Evolutionary conservation across 1,139 yeast species (phyloP).

Genomic region (Pichia cactophila): DNA sequence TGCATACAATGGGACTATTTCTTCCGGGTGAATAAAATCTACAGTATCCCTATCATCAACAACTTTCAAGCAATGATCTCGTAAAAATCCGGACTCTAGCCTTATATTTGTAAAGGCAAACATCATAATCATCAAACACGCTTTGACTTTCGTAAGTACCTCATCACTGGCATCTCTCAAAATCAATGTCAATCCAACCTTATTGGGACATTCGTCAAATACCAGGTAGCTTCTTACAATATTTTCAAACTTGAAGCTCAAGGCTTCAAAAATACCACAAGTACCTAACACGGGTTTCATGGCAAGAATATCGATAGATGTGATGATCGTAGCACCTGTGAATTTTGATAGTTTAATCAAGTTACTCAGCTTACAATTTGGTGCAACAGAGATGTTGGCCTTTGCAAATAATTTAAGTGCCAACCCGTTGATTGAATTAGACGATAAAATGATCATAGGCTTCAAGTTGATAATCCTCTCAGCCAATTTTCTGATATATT

Average conservation of each 20-base stretch:
- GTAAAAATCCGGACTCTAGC: constrained; percentile 72
- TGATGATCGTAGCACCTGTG: constrained; percentile 74
- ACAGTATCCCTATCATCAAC: constrained; percentile 3
- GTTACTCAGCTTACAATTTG: constrained; percentile 75
- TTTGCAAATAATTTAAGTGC: constrained; percentile 69
- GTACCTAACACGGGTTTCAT: constrained; percentile 58
- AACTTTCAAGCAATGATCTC: constrained; percentile 56
- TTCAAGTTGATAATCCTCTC: constrained; percentile 67
- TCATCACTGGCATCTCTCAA: constrained; percentile 70
- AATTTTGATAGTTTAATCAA: constrained; percentile 72
- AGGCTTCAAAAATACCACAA: constrained; percentile 66
- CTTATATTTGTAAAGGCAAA: constrained; percentile 70
- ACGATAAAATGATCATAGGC: constrained; percentile 76
- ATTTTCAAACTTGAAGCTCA: constrained; percentile 49
- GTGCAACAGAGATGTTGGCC: constrained; percentile 70
- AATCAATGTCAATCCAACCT: constrained; percentile 74
- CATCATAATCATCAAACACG: constrained; percentile 72
- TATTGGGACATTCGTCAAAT: constrained; percentile 68
- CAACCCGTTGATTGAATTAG: constrained; percentile 75
- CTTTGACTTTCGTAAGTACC: constrained; percentile 58
- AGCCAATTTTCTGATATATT: constrained; percentile 74
- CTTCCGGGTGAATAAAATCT: background rate
- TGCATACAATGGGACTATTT: constrained; percentile 15
- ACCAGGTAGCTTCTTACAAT: constrained; percentile 64
- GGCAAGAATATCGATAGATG: constrained; percentile 58